Base-by-base conservation (phyloP, 345 rosid genomes). In the Turritis glabra region DNA sequence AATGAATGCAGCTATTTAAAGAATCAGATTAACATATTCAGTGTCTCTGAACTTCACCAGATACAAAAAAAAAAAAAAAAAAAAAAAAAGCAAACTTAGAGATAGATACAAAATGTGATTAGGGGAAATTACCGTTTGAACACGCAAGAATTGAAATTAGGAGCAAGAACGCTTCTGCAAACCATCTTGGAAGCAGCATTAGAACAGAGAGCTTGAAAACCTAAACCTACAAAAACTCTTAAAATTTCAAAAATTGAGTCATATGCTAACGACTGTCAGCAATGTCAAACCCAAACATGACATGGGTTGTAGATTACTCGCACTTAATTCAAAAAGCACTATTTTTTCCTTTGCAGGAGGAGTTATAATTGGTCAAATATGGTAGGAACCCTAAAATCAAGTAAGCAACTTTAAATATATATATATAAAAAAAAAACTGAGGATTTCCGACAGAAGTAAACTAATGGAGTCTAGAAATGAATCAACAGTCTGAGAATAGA, bases 1-100 rank as follows among this genome's bases (percentile, higher is more conserved):
- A 14, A 91, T 59, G 80, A 73, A 94, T 64, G 96, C 91, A 73
- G 96, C 99, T 95, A 67, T 35, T 51, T 47, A 58, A 46, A 61
- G 8, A 25, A 60, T 51, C 76, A 50, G 51, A 23, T 35, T 26
- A 50, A 33, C n/a, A 75, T 7, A 52, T 19, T 69, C 19, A 58
- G 60, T 18, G 29, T 27, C 48, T 6, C 17, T 1, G 3, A 18
- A n/a, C 32, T 59, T 43, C 47, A 76, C 18, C 10, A 43, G 48
- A 21, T 2, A 52, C n/a, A n/a, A n/a, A n/a, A n/a, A n/a, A n/a
- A n/a, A n/a, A n/a, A n/a, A n/a, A n/a, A n/a, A n/a, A n/a, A n/a
- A n/a, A 11, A 9, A 46, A 5, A 33, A 5, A 5, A 14, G 48
- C 0, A 37, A 61, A 51, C 8, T 59, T 5, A 40, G 43, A 40